These are phyloP conservation scores for Fistulifera solaris DNA, from an alignment of 108 stramenopile species.

Conservation along the genomic window DNA sequence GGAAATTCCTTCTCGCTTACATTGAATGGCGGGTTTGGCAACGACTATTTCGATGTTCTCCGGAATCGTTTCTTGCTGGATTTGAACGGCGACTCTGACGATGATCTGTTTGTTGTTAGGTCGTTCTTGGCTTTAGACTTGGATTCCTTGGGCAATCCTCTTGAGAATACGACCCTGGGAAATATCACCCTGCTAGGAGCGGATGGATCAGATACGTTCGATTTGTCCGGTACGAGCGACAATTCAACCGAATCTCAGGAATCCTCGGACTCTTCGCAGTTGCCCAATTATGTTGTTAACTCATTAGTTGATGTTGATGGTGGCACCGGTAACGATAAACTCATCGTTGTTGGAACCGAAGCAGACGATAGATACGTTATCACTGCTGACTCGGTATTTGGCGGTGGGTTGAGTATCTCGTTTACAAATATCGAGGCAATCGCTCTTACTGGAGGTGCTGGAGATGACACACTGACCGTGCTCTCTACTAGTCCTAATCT, in stretches of 20 bases:
- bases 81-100: slow-evolving; percentile 32
- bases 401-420: slow-evolving; percentile 21
- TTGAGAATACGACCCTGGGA: slow-evolving; percentile 2
- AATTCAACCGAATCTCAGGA: background rate
- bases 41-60: slow-evolving; percentile 25
- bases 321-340: slow-evolving; percentile 18
- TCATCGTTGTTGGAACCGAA: slow-evolving; percentile 25
- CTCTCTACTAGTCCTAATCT: slow-evolving; percentile 23
- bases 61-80: slow-evolving; percentile 21
- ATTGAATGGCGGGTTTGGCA: slow-evolving; percentile 22
- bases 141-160: slow-evolving; percentile 1
- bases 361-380: slow-evolving; percentile 25
- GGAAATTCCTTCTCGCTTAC: slow-evolving; percentile 22
- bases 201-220: background rate
- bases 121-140: slow-evolving; percentile 20
- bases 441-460: slow-evolving; percentile 22
- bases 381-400: slow-evolving; percentile 21
- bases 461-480: slow-evolving; percentile 21
- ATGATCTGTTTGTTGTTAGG: slow-evolving; percentile 28
- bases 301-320: slow-evolving; percentile 32
- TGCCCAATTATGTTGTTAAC: slow-evolving; percentile 23
- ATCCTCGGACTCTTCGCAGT: background rate
- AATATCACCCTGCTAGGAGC: slow-evolving; percentile 6
- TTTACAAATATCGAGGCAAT: slow-evolving; percentile 21
- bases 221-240: no score